phyloP scores from a whole-genome alignment of 768 basidiomycete genomes.

The Peribolospora kevripleyi region DNA sequence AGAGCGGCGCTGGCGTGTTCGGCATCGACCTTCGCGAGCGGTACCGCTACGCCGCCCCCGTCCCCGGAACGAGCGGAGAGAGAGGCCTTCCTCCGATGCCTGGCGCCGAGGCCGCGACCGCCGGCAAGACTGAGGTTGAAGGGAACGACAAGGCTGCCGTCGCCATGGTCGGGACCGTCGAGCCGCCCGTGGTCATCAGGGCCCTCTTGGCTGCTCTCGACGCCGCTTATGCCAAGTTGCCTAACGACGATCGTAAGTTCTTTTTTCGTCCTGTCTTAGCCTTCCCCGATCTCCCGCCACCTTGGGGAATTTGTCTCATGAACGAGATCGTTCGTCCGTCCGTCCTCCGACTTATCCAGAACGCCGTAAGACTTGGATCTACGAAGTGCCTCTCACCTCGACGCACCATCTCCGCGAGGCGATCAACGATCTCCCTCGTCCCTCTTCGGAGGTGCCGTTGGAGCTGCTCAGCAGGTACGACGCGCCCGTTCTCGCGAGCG shows the following conservation, averaged over 20 bases:
- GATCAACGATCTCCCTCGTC: conserved; percentile 33
- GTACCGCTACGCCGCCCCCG: conserved; percentile 23
- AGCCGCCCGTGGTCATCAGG: too few species aligned
- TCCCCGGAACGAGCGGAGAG: conserved; percentile 25
- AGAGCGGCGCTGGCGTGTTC: conserved; percentile 4
- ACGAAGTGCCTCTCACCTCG: conserved; percentile 56
- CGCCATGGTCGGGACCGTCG: too few species aligned
- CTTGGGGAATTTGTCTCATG: too few species aligned
- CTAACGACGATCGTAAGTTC: too few species aligned
- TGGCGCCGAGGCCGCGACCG: too few species aligned
- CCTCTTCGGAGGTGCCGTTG: conserved; percentile 18
- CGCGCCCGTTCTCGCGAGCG: conserved; percentile 58
- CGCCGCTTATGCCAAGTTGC: too few species aligned
- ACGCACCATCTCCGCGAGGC: conserved; percentile 67
- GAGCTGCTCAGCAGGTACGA: conserved; percentile 52
- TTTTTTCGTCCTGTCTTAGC: too few species aligned
- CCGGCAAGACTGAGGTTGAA: too few species aligned
- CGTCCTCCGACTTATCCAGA: conserved; percentile 24
- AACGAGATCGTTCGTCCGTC: too few species aligned
- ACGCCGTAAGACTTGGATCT: conserved; percentile 77
- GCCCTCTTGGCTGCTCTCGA: too few species aligned
- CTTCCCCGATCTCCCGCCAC: too few species aligned
- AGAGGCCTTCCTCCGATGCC: conserved; percentile 16
- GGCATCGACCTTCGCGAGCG: conserved; percentile 6
- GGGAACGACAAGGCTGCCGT: too few species aligned